These are phyloP conservation scores for Pyrus betulifolia DNA, from an alignment of 306 rosid species.

Conservation along the genomic window DNA sequence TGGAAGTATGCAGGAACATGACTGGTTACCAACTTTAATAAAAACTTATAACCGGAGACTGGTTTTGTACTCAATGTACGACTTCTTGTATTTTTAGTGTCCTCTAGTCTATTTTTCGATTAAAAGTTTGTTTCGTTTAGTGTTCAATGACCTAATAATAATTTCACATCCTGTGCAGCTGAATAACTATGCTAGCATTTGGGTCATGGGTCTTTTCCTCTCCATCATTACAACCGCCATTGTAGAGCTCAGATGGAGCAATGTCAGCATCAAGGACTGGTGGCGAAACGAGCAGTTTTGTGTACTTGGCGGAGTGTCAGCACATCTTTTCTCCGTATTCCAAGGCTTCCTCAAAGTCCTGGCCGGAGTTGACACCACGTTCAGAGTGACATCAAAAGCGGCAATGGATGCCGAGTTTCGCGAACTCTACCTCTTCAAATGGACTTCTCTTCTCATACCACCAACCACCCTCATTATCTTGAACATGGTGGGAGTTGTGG, in stretches of 20 bases:
- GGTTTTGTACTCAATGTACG: no score
- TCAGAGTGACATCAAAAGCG: conserved; percentile 55
- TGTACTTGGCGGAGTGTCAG: conserved; percentile 87
- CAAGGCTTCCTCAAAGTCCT: conserved; percentile 86
- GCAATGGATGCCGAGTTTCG: conserved; percentile 38
- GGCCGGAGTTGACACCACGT: conserved; percentile 54
- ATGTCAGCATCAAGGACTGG: conserved; percentile 75
- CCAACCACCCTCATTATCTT: conserved; percentile 75
- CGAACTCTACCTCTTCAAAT: conserved; percentile 73
- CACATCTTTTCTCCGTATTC: conserved; percentile 81
- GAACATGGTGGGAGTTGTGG: conserved; percentile 88
- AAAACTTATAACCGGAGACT: no score
- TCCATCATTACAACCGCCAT: conserved; percentile 68
- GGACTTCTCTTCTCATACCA: conserved; percentile 87
- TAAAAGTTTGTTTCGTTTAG: no score
- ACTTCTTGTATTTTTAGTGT: no score
- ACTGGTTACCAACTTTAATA: no score
- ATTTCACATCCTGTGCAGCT: conserved; percentile 41
- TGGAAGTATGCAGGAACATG: no score
- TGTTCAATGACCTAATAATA: neutral
- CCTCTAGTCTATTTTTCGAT: no score
- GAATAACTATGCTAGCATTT: conserved; percentile 65
- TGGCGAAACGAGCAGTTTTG: conserved; percentile 95
- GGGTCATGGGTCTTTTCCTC: conserved; percentile 71
- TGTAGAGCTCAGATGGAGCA: conserved; percentile 86